Conservation (phyloP, 2,329 filamentous ascomycete genomes). For the Xylariaceae sp. region DNA sequence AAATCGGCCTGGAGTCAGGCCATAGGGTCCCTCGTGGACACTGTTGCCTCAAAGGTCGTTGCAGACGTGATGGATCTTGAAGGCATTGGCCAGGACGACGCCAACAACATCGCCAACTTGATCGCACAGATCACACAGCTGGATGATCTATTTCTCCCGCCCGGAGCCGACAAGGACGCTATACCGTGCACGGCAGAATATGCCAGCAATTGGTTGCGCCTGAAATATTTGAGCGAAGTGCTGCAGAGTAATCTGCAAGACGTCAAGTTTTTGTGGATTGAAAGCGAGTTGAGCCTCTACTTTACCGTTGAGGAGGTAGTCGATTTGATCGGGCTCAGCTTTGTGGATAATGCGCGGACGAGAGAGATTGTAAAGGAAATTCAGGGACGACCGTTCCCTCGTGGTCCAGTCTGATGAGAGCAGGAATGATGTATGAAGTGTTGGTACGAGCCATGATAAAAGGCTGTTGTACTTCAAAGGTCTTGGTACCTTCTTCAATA, state of each 20-base stretch:
- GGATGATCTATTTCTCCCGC: conserved; percentile 54
- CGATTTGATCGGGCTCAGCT: conserved; percentile 58
- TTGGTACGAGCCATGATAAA: not conserved
- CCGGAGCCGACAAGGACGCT: conserved; percentile 33
- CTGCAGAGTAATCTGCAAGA: conserved; percentile 62
- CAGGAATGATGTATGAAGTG: not conserved
- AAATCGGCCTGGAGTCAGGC: conserved; percentile 60
- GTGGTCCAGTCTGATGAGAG: not conserved
- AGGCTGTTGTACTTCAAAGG: not conserved
- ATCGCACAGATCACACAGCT: conserved; percentile 54
- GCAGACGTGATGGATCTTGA: conserved; percentile 57
- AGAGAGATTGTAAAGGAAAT: conserved; percentile 56
- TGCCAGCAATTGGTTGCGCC: conserved; percentile 55
- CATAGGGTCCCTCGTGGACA: conserved; percentile 54
- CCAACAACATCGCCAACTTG: conserved; percentile 54
- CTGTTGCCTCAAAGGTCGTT: conserved; percentile 55
- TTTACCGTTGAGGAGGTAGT: conserved; percentile 57
- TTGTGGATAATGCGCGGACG: conserved; percentile 57
- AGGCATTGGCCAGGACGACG: conserved; percentile 58
- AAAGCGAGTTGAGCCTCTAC: conserved; percentile 60
- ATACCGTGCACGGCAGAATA: conserved; percentile 56
- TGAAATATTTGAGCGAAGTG: conserved; percentile 60
- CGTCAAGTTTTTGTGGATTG: conserved; percentile 58
- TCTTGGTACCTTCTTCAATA: too few relatives aligned
- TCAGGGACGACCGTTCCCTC: conserved; percentile 44